Base-by-base conservation (phyloP, 352 stramenopile species). In the Globisporangium rhizosaccharum region DNA sequence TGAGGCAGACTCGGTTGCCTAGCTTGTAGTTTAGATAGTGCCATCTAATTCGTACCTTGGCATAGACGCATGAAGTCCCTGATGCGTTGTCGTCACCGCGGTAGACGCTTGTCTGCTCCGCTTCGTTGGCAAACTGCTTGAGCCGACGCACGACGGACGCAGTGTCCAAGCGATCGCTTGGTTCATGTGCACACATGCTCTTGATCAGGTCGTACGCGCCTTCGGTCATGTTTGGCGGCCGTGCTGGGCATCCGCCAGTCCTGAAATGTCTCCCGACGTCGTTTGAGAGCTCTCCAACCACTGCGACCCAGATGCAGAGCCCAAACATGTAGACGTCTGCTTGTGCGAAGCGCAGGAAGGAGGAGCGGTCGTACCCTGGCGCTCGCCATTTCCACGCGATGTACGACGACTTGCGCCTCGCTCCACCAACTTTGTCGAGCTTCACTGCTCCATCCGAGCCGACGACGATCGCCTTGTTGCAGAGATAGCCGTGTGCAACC, bases 281-380 rank as follows among this genome's bases (percentile, higher is more conserved):
- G 28, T n/a, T 57, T 9, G 36, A 23, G 23, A 59, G 1, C 36
- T 57, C 3, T 23, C 18, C 12, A 25, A 55, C 42, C 63, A 59
- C 37, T 2, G 44, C 58, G n/a, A 57, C 53, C 14, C 57, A 11
- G 9, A 71, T 42, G 51, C 57, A 64, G 53, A 72, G 66, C 2
- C 61, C 65, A 18, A 73, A 61, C 23, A 62, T 62, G 30, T 71
- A 75, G 23, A 72, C 23, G n/a, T 75, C 68, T 15, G 48, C 33
- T 10, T 5, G 33, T 9, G 33, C 33, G 33, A 67, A 10, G 52
- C 58, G 36, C 20, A 11, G n/a, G 23, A 12, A 64, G 55, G 0
- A 59, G 45, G 7, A 45, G 12, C 2, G 62, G 56, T 18, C 64
- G 57, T 23, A 62, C 56, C 55, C 59, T 62, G 17, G 51, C 10